Evolutionary conservation across 2,329 filamentous ascomycete species (phyloP).

Genomic region (Myriosclerotinia duriaeana): DNA sequence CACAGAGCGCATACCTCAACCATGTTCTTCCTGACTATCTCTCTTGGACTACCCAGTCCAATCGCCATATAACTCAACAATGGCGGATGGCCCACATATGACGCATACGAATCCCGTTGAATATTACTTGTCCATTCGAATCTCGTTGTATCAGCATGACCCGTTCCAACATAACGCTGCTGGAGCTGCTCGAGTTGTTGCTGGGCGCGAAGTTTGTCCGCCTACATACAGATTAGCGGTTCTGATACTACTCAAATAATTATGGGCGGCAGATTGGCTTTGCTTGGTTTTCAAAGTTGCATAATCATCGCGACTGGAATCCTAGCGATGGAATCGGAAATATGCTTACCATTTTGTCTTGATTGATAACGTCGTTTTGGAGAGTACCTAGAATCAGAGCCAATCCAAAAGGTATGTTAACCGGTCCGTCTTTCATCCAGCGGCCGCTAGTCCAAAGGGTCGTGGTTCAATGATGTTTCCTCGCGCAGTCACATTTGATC

Average conservation of each 20-base stretch:
- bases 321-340: background rate
- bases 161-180: slow-evolving; percentile 92
- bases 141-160: slow-evolving; percentile 93
- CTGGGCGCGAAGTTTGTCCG: slow-evolving; percentile 95
- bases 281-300: background rate
- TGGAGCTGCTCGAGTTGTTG: slow-evolving; percentile 98
- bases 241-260: background rate
- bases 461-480: background rate
- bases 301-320: background rate
- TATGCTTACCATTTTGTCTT: slow-evolving; percentile 2
- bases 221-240: slow-evolving; percentile 50
- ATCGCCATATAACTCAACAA: slow-evolving; percentile 86
- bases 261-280: background rate
- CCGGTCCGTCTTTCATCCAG: slow-evolving; percentile 21
- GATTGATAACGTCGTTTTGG: background rate
- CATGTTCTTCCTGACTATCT: slow-evolving; percentile 76
- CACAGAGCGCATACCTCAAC: slow-evolving; percentile 59
- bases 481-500: background rate
- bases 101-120: slow-evolving; percentile 86
- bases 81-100: slow-evolving; percentile 85
- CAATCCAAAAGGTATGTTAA: background rate
- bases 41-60: slow-evolving; percentile 79
- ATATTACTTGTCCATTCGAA: slow-evolving; percentile 98
- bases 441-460: slow-evolving; percentile 6
- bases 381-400: background rate